Evolutionary conservation across 345 rosid species (phyloP).

Genomic region (Dovyalis caffra): DNA sequence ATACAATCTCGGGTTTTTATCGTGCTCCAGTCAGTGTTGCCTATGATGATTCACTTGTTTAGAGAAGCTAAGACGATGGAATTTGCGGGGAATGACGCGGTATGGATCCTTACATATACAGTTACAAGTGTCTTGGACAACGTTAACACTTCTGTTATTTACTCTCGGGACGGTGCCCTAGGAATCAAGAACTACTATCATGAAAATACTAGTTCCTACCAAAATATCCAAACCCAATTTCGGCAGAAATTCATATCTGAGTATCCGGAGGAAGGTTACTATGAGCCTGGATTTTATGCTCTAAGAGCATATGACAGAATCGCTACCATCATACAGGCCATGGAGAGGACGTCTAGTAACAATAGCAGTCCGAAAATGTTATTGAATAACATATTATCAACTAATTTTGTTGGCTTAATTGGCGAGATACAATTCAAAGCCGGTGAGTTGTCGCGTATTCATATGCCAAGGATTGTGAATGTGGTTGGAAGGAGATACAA

Average conservation of each 20-base stretch:
- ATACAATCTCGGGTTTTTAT: slow-evolving; percentile 40
- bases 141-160: slow-evolving; percentile 34
- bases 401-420: slow-evolving; percentile 40
- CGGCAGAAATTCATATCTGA: slow-evolving; percentile 9
- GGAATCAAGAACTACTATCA: slow-evolving; percentile 38
- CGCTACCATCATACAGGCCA: slow-evolving; percentile 13
- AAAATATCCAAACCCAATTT: slow-evolving; percentile 26
- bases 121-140: slow-evolving; percentile 34
- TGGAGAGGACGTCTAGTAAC: slow-evolving; percentile 1
- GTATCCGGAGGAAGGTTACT: slow-evolving; percentile 30
- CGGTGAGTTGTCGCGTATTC: slow-evolving; percentile 9
- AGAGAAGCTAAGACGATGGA: slow-evolving; percentile 39
- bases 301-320: slow-evolving; percentile 45
- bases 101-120: slow-evolving; percentile 42
- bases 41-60: slow-evolving; percentile 36
- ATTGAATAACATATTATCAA: slow-evolving; percentile 16
- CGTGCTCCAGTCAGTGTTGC: slow-evolving; percentile 39
- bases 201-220: slow-evolving; percentile 9
- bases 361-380: slow-evolving; percentile 3
- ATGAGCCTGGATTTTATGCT: slow-evolving; percentile 35
- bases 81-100: slow-evolving; percentile 35
- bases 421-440: slow-evolving; percentile 33
- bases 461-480: slow-evolving; percentile 29
- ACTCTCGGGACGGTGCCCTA: slow-evolving; percentile 45
- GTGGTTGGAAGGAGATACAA: slow-evolving; percentile 42